Base-by-base conservation (phyloP, 345 rosid genomes). In the Triadica sebifera region DNA sequence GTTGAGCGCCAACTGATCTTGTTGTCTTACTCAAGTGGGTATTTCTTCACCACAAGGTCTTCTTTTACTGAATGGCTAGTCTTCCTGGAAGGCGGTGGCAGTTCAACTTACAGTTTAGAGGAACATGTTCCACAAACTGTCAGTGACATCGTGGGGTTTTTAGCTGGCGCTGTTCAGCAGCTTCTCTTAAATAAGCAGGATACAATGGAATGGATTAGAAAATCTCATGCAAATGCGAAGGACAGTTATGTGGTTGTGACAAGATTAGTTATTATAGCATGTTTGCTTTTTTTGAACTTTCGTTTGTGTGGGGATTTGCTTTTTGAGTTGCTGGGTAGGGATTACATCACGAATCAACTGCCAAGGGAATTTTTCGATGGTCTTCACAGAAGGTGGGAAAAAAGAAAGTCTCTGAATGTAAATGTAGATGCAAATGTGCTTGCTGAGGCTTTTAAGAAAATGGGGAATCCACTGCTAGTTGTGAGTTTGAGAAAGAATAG, bases 41-140 rank as follows among this genome's bases (percentile, higher is more conserved):
- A 6, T 61, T 49, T 85, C 38, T 61, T 51, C 13, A 49, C 82
- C 0, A 75, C 84, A 0, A 77, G 79, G 69, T 73, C 86, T 52
- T 69, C 83, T 47, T 78, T 83, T 56, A 69, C 80, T 63, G 88
- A 87, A 70, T 87, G 84, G 86, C 81, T 87, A 29, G 51, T 78
- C 52, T 67, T 49, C 74, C 60, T 75, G 69, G 85, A 77, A 7
- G 74, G 74, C 51, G 78, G 34, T 37, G 13, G 58, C 5, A 10
- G 15, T n/a, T 34, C 61, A 66, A n/a, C 38, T 41, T 20, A 67
- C 19, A 37, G 22, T 22, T 64, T 12, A 22, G 20, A 34, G 16
- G n/a, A n/a, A n/a, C 69, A 65, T 49, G 7, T 19, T 22, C 55
- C 70, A 47, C 76, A 69, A 57, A 24, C 25, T 16, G 52, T 72